Evolutionary conservation across 306 rosid genomes (phyloP), one percentile per base, ranked within the genome.

Genomic region (Acmispon strigosus): DNA sequence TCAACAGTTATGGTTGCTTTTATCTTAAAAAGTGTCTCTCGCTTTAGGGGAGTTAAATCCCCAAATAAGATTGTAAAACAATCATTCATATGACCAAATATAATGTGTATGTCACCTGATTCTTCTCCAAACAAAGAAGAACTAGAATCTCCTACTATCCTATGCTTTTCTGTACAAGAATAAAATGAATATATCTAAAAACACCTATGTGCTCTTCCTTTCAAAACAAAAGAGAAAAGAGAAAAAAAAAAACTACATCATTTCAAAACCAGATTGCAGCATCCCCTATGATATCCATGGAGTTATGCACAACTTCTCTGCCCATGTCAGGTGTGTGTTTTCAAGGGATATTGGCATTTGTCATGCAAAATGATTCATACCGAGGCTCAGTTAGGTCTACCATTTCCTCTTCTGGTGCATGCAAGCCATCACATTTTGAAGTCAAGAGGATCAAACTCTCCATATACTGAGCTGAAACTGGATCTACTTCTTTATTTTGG

Each of bases 331-430:
- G 64, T 39, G 19, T 18, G 4, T 47, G 56, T 73, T 47, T 49
- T 84, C 82, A 75, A 14, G 81, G 54, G 19, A 81, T 67, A 45
- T 69, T 73, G 70, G 45, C 74, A 80, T 81, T 84, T 77, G 77
- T 66, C 72, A 94, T 44, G 77, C 86, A 74, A 75, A 95, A 95
- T 42, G 97, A 80, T 79, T 95, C 96, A 2, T 82, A 84, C 77
- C 96, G 85, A 12, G 99, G 99, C 83, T 95, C 97, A 2, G 92
- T 86, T 66, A 95, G 72, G 88, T 95, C 99, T 20, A 95, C 96
- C 10, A 57, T 80, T 75, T 89, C 96, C 70, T 86, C 91, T 65
- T 89, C 91, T 2, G 80, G 41, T 69, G 81, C 77, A 53, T 54
- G 81, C 81, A 78, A 27, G 45, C 77, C 81, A 81, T 80, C 70